Evolutionary conservation across 108 stramenopile species (phyloP).

Genomic region (Skeletonema tropicum): DNA sequence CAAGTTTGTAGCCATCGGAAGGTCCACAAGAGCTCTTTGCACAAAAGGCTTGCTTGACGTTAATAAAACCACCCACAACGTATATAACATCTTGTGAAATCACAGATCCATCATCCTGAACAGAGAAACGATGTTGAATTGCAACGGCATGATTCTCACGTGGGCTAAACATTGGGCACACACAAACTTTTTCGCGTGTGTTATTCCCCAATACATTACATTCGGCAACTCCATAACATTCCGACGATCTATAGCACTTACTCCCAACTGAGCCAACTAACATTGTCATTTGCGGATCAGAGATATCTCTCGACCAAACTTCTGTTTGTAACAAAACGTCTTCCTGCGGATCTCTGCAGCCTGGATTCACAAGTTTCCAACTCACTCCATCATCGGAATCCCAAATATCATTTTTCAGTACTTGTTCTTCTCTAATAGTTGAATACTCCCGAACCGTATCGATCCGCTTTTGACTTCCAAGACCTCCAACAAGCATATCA

Average conservation of each 20-base stretch:
- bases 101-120: constrained; percentile 30
- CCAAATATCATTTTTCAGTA: constrained; percentile 85
- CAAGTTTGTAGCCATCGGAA: constrained; percentile 58
- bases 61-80: constrained; percentile 73
- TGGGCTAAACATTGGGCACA: constrained; percentile 77
- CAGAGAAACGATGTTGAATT: constrained; percentile 54
- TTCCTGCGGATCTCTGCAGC: constrained; percentile 61
- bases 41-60: constrained; percentile 56
- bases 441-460: constrained; percentile 42
- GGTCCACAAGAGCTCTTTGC: constrained; percentile 70
- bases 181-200: constrained; percentile 60
- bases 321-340: constrained; percentile 55
- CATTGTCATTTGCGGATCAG: constrained; percentile 22
- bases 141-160: constrained; percentile 67
- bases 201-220: constrained; percentile 44
- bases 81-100: constrained; percentile 60
- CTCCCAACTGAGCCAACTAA: constrained; percentile 37
- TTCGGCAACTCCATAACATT: constrained; percentile 62
- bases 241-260: constrained; percentile 43
- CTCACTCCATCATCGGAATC: constrained; percentile 58
- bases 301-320: constrained; percentile 41
- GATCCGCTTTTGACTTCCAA: constrained; percentile 47
- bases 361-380: constrained; percentile 77
- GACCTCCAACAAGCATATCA: constrained; percentile 58
- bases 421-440: constrained; percentile 52